Evolutionary conservation across 257 asterid species (phyloP), one percentile per base, ranked within the genome.

Genomic region (Craterostigma plantagineum): DNA sequence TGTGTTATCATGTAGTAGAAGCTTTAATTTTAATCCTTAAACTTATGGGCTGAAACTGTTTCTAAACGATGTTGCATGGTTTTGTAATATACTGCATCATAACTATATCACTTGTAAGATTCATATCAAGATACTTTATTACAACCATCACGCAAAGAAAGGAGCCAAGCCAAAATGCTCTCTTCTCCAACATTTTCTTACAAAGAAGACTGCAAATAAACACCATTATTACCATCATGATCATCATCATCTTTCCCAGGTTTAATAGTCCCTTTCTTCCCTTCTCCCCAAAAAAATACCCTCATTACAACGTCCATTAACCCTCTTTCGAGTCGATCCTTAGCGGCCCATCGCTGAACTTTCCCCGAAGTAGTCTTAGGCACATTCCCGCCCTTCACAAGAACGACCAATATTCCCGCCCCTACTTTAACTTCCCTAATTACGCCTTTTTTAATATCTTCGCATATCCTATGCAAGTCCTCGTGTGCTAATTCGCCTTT

Each of bases 361-460:
- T 83, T 83, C 41, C 95, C 95, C 7, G 95, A 83, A 46, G 81
- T 79, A 3, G 95, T 83, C 72, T 73, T 83, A 14, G 92, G 83
- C 30, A 83, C 68, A 58, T 43, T 57, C 16, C 91, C 79, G 14
- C 59, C 48, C 64, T 61, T 58, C 1, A 62, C 92, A 43, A 83
- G 73, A 63, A 69, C 64, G 46, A 73, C 82, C 41, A n/a, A n/a
- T n/a, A n/a, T 38, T 35, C 75, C 83, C 30, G 73, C 53, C 9
- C 50, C 66, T 10, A 65, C 34, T 6, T 34, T 52, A 57, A 53
- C 78, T 49, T 63, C 79, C 4, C 50, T 57, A 61, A 61, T 1
- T 12, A 64, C 45, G 8, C 7, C 51, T 18, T 46, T 46, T 35
- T 68, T 64, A 11, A 83, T 71, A 10, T 63, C 71, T 51, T 73